phyloP scores from a whole-genome alignment of 768 basidiomycete genomes.

The Collybia sp. region DNA sequence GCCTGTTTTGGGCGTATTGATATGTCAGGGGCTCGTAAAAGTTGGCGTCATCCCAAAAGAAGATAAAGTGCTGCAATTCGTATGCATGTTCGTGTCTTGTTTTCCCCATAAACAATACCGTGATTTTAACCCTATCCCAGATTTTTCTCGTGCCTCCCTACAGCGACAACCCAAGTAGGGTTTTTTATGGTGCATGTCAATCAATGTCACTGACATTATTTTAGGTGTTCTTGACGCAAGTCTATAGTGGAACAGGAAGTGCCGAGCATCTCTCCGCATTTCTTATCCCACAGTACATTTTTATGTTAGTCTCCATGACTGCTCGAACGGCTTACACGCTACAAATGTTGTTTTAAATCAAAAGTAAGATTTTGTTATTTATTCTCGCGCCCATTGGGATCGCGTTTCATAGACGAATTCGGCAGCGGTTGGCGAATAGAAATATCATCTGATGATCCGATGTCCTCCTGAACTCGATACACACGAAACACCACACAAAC shows the following conservation, averaged over 20 bases:
- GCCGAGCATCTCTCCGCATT: conserved; percentile 36
- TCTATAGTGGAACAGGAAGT: conserved; percentile 38
- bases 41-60: conserved; percentile 29
- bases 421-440: no score
- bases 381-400: no score
- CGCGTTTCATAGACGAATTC: no score
- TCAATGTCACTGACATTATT: neutral
- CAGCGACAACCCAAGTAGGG: neutral
- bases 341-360: conserved; percentile 1
- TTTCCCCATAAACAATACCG: neutral
- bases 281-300: conserved; percentile 31
- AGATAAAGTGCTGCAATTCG: conserved; percentile 44
- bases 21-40: conserved; percentile 33
- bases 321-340: conserved; percentile 16
- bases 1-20: conserved; percentile 45
- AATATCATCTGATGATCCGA: no score
- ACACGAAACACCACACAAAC: no score
- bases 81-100: conserved; percentile 28
- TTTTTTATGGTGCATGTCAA: neutral
- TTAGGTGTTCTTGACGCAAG: conserved; percentile 40
- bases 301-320: conserved; percentile 19
- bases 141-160: neutral
- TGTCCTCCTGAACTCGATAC: no score
- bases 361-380: no score
- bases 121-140: neutral